These are phyloP conservation scores for Iris macrosiphon DNA, from an alignment of 106 monocot genomes.

Conservation along the genomic window DNA sequence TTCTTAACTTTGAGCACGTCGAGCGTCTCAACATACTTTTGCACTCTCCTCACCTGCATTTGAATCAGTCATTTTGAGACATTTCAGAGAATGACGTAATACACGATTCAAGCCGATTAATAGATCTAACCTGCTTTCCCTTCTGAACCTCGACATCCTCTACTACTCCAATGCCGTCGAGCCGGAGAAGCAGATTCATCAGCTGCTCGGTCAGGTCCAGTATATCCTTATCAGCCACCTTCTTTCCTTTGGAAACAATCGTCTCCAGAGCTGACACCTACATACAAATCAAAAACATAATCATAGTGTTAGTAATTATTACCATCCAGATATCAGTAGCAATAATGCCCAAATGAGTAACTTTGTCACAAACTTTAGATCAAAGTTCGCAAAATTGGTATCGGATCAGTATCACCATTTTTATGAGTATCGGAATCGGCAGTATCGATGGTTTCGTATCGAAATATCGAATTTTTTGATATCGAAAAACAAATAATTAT, in stretches of 20 bases:
- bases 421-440: no score
- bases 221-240: conserved; percentile 55
- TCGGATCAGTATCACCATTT: no score
- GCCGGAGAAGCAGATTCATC: conserved; percentile 52
- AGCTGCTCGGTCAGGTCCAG: conserved; percentile 48
- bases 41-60: conserved; percentile 49
- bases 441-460: no score
- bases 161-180: conserved; percentile 55
- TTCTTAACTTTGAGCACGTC: conserved; percentile 49
- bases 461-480: no score
- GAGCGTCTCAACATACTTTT: conserved; percentile 57
- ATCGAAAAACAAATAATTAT: no score
- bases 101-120: no score
- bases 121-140: conserved; percentile 22
- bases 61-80: not conserved
- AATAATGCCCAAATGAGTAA: no score
- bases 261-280: conserved; percentile 57
- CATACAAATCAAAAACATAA: not conserved
- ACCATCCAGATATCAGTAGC: no score
- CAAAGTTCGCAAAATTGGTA: no score
- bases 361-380: no score
- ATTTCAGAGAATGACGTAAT: not conserved
- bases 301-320: no score
- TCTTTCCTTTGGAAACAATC: conserved; percentile 42
- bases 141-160: conserved; percentile 38